Evolutionary conservation across 768 basidiomycete genomes (phyloP), one percentile per base, ranked within the genome.

Genomic region (Boletellus emodensis): DNA sequence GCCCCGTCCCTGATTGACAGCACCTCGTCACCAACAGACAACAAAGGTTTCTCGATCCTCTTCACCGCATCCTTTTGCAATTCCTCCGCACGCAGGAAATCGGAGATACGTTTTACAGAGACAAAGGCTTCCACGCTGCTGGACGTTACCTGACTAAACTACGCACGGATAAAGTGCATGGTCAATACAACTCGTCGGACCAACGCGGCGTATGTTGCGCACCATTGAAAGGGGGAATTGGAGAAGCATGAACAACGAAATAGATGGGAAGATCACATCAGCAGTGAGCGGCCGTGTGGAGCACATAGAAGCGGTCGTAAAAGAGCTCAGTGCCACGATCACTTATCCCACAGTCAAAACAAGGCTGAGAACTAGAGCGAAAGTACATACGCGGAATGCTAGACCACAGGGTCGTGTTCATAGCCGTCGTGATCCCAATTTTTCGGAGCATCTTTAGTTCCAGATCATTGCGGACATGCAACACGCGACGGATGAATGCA

Each of bases 251-350:
- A 93, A 94, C 28, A 94, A 70, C 0, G 90, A 86, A 54, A 98
- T 93, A 0, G 90, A 84, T 15, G 95, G 95, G 78, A 98, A 98
- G 55, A 97, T 94, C 44, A 92, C 72, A 54, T 96, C 94, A 0
- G 87, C 81, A 0, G 95, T 97, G 2, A 98, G 68, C 4, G 93
- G 90, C 26, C 65, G 76, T 1, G 76, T 66, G 4, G 83, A 82
- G 2, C 77, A 76, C n/a, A 74, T 60, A 0, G 89, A 83, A 7
- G 88, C 88, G 0, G 78, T 78, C 6, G 88, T 83, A 57, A 94
- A 87, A 0, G 90, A 91, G 60, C 86, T 84, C 66, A 92, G 87
- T 13, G 87, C 87, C 5, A 91, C 90, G 3, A 90, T 71, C 13
- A 90, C 77, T 75, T 91, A 40, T n/a, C 11, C 14, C 38, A 36